A percentile compares a stretch with the other conserved stretches of the same genome.
Evolutionary conservation across 1,139 yeast genomes (phyloP).

Genomic region (Taphrina confusa): DNA sequence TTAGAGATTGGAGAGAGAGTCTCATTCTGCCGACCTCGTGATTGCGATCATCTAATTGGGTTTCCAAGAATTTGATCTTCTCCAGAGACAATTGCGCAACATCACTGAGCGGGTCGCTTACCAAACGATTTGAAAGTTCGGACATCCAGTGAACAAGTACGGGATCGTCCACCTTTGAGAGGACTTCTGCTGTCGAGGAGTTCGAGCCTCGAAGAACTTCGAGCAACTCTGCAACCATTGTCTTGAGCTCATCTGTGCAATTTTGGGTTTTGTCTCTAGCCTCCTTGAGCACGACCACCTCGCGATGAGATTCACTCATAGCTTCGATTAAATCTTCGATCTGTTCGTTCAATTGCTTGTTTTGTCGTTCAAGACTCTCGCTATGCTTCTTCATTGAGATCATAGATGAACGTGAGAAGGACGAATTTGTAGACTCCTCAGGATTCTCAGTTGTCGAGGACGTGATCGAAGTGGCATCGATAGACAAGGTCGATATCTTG

Average conservation of each 20-base stretch:
- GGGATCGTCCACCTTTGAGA: constrained; percentile 19
- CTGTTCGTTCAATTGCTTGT: constrained; percentile 39
- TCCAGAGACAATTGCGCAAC: constrained; percentile 35
- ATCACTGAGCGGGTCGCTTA: constrained; percentile 28
- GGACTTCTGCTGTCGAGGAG: neutral
- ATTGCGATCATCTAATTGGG: constrained; percentile 38
- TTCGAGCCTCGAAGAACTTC: constrained; percentile 19
- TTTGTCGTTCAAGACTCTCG: constrained; percentile 25
- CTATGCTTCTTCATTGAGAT: constrained; percentile 22
- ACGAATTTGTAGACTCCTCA: constrained; percentile 8
- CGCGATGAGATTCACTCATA: constrained; percentile 38
- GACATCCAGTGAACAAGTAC: constrained; percentile 22
- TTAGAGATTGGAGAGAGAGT: constrained; percentile 34
- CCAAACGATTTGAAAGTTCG: constrained; percentile 30
- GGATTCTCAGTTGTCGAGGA: constrained; percentile 30
- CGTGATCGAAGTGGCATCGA: constrained; percentile 6
- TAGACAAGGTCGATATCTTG: constrained; percentile 6
- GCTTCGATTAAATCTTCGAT: constrained; percentile 42
- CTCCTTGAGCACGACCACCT: constrained; percentile 36
- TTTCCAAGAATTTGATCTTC: constrained; percentile 34
- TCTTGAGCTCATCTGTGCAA: constrained; percentile 38
- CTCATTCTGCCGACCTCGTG: constrained; percentile 40
- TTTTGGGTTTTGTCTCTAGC: constrained; percentile 36
- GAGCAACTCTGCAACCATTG: constrained; percentile 34
- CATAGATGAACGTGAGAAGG: constrained; percentile 15